Percentiles rank a stretch among this genome's conserved stretches.
Evolutionary conservation across 345 rosid species (phyloP).

Genomic region (Sisymbrium irio): DNA sequence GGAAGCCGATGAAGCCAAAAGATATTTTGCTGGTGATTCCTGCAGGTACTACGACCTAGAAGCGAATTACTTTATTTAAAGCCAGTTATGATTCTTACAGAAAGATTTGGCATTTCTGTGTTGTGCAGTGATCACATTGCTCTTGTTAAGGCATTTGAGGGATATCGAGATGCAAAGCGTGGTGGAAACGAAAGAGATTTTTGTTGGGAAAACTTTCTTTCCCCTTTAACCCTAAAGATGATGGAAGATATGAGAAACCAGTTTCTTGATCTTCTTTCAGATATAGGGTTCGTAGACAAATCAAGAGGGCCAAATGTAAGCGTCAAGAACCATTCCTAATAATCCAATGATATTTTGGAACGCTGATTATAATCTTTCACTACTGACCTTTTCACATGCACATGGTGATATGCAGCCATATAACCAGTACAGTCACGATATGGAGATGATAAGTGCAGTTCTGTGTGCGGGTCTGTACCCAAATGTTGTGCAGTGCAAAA

Average conservation of each 20-base stretch:
- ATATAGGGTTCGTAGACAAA: conserved; percentile 91
- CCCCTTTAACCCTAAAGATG: conserved; percentile 79
- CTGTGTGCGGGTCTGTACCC: conserved; percentile 98
- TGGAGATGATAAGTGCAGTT: conserved; percentile 87
- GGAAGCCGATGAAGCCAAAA: conserved; percentile 88
- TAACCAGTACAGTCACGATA: conserved; percentile 72
- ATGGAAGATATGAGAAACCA: conserved; percentile 96
- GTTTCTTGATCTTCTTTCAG: conserved; percentile 77
- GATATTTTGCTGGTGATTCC: conserved; percentile 89
- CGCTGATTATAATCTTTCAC: not conserved
- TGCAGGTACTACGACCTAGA: conserved; percentile 65
- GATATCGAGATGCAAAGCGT: conserved; percentile 73
- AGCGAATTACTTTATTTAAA: not conserved
- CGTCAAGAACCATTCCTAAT: conserved; percentile 15
- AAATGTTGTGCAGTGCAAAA: conserved; percentile 95
- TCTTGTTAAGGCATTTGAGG: conserved; percentile 87
- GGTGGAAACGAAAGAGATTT: conserved; percentile 60
- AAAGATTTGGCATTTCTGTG: conserved; percentile 16
- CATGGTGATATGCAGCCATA: conserved; percentile 53
- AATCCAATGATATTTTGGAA: not conserved
- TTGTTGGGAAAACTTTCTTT: conserved; percentile 87
- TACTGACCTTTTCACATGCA: not conserved
- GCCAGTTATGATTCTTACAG: not conserved
- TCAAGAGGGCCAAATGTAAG: conserved; percentile 74
- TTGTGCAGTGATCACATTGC: conserved; percentile 93